Evolutionary conservation across 352 stramenopile species (phyloP), one percentile per base, ranked within the genome.

Genomic region (Globisporangium orthogonon): DNA sequence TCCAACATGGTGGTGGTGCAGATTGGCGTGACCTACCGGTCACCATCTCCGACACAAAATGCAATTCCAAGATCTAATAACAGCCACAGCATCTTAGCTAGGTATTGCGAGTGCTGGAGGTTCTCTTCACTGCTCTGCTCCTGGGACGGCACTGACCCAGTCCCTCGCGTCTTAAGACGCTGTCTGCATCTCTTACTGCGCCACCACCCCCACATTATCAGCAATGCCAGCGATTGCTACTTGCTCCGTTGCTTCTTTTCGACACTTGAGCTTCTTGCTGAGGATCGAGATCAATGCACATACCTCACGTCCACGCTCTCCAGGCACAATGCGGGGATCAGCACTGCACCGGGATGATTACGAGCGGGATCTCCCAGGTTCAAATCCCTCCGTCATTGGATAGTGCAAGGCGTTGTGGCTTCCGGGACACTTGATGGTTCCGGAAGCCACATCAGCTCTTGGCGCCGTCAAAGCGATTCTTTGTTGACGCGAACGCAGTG

Each of bases 401-500:
- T 13, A 17, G 13, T 10, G 4, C n/a, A n/a, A 4, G 7, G 17
- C 1, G 40, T 23, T 31, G 15, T 5, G 67, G 37, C 67, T 66
- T 47, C 74, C 37, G 18, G 53, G 50, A 41, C 49, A 62, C 18
- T 66, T 31, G 46, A 45, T 44, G 23, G 23, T 23, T 23, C 23
- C 23, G 23, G 23, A 23, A 23, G 23, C 23, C 23, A 23, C 23
- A 23, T 23, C 23, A 23, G 23, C 23, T 23, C 23, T 23, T 23
- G 23, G 23, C 23, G 29, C 68, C 51, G 1, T 39, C 45, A 1
- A 66, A 10, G 5, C 23, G 23, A 23, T 69, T 48, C 4, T 54
- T 59, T 18, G 57, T 31, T 11, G 63, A 71, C 52, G 76, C 65
- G 43, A 67, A 79, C 50, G 66, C 67, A 28, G 60, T 55, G 49